Evolutionary conservation across 2,329 filamentous ascomycete genomes (phyloP), one percentile per base, ranked within the genome.

Genomic region (Aureobasidium sp.): DNA sequence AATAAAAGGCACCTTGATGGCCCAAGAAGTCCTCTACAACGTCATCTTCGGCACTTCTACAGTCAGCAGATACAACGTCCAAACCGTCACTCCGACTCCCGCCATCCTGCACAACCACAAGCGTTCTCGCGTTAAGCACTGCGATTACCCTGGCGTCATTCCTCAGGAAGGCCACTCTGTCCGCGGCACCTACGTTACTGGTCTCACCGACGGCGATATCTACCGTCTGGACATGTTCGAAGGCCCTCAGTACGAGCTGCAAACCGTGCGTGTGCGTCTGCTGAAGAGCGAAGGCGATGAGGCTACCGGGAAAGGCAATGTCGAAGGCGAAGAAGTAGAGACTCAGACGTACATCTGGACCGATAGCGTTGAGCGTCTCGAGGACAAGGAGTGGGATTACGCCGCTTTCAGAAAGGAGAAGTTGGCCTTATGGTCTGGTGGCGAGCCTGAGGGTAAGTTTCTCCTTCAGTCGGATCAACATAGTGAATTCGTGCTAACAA

Each of bases 351-450:
- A 80, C 55, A 81, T 90, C 7, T 83, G 81, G 71, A 72, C 78
- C 64, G 73, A 78, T 16, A 67, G 73, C 48, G 64, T 68, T 49
- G 64, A 76, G 10, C 62, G 74, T 0, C 75, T 97, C 21, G 90
- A 96, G 73, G 78, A 82, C 36, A 74, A 77, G 27, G 91, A 96
- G 73, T 97, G 93, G 93, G 90, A 96, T 72, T 94, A 91, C 76
- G 85, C 87, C 51, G 85, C 89, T 65, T 97, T 97, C 71, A 84
- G 87, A 64, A 79, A 80, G 68, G 86, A 94, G 64, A 96, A 91
- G 77, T 77, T 88, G 80, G 69, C 73, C 53, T 76, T 77, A 66
- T 87, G 85, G 85, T 77, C 81, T 63, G 80, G 77, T 13, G 75
- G 73, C 21, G 77, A 80, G 62, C 62, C 62, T 50, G 59, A 51